Evolutionary conservation across 495 filamentous ascomycete genomes (phyloP).

Genomic region (Xylaria curta): DNA sequence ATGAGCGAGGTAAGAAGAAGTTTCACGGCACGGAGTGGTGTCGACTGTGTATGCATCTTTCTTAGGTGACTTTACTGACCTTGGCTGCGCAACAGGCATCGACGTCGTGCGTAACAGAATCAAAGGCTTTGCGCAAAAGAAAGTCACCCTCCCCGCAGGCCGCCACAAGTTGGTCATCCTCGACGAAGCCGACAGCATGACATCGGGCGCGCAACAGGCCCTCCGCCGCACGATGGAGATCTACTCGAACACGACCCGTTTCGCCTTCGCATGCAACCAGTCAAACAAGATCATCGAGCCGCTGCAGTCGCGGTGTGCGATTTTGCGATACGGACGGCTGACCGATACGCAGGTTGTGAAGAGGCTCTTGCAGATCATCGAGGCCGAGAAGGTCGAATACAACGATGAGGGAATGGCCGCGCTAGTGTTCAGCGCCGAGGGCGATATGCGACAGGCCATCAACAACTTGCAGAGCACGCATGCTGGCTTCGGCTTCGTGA

Average conservation of each 20-base stretch:
- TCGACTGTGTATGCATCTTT: not conserved
- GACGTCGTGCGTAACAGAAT: slow-evolving; percentile 99
- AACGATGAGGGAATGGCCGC: slow-evolving; percentile 95
- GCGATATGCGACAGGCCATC: slow-evolving; percentile 99
- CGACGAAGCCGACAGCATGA: slow-evolving; percentile 99
- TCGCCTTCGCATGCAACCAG: slow-evolving; percentile 98
- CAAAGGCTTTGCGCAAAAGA: slow-evolving; percentile 99
- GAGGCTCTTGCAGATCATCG: slow-evolving; percentile 87
- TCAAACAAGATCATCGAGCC: slow-evolving; percentile 99
- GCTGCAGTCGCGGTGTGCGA: slow-evolving; percentile 93
- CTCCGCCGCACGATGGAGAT: slow-evolving; percentile 98
- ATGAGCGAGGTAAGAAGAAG: slow-evolving; percentile 75
- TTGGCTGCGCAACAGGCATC: slow-evolving; percentile 65
- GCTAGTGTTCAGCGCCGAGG: slow-evolving; percentile 94
- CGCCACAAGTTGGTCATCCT: slow-evolving; percentile 97
- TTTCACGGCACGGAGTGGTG: not conserved
- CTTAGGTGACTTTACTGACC: not conserved
- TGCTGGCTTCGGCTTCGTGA: slow-evolving; percentile 97
- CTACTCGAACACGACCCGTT: slow-evolving; percentile 93
- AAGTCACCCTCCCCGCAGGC: slow-evolving; percentile 90
- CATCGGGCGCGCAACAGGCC: slow-evolving; percentile 92
- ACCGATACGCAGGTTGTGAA: slow-evolving; percentile 93
- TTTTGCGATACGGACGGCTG: slow-evolving; percentile 90
- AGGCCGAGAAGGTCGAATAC: slow-evolving; percentile 84
- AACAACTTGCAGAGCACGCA: slow-evolving; percentile 96